Evolutionary conservation across 1,284 basidiomycete species (phyloP).

Genomic region (Cutaneotrichosporon daszewskae): DNA sequence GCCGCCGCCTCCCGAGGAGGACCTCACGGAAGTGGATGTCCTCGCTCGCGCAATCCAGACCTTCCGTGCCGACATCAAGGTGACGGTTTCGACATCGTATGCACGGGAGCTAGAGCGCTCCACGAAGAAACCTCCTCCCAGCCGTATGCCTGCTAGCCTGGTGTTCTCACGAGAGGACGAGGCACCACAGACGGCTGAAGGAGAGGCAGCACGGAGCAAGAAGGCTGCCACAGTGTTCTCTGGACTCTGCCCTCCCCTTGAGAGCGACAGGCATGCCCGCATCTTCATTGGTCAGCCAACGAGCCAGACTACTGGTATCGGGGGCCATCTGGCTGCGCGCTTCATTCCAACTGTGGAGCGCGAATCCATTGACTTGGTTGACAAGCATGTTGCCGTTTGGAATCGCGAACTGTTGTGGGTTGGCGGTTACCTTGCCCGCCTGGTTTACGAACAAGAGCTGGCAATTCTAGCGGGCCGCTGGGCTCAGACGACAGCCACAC

Average conservation of each 20-base stretch:
- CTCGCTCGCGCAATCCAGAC: constrained; percentile 72
- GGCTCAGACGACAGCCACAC: constrained; percentile 28
- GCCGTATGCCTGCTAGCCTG: constrained; percentile 68
- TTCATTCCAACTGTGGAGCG: constrained; percentile 98
- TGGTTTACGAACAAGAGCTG: constrained; percentile 84
- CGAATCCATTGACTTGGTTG: constrained; percentile 87
- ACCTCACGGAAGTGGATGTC: constrained; percentile 57
- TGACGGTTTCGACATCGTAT: constrained; percentile 67
- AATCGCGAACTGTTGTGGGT: constrained; percentile 80
- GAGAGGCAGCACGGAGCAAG: constrained; percentile 57
- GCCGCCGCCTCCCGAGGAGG: constrained; percentile 43
- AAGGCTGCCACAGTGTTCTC: constrained; percentile 73
- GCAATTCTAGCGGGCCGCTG: constrained; percentile 44
- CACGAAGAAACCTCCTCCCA: constrained; percentile 91
- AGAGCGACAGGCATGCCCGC: constrained; percentile 51
- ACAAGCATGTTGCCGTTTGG: constrained; percentile 48
- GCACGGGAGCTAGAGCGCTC: constrained; percentile 76
- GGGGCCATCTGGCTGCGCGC: constrained; percentile 81
- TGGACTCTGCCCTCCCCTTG: constrained; percentile 73
- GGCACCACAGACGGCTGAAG: constrained; percentile 59
- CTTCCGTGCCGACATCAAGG: constrained; percentile 73
- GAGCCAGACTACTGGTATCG: constrained; percentile 90
- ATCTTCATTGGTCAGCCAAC: constrained; percentile 47
- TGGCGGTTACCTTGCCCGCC: constrained; percentile 69
- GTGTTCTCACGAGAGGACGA: constrained; percentile 88